Evolutionary conservation across 2,329 filamentous ascomycete genomes (phyloP), one percentile per base, ranked within the genome.

Genomic region (Cladophialophora carrionii): DNA sequence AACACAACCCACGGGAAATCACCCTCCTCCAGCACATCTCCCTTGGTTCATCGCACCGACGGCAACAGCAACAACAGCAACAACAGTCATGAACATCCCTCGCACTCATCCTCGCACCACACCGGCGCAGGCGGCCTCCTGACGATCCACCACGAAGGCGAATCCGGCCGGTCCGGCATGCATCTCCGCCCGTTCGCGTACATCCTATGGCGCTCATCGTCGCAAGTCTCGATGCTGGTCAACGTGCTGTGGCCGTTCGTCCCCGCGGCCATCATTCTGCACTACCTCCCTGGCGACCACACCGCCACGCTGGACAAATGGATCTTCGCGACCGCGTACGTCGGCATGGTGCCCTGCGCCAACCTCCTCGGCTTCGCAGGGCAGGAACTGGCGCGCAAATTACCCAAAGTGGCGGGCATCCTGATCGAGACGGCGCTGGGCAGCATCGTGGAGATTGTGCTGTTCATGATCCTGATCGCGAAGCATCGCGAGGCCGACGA

Each of bases 161-260:
- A 41, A 41, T 41, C 34, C 34, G 34, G 34, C 14, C 34, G 34
- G 14, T 41, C 34, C 5, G 34, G 34, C 14, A 6, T 41, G 34
- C 34, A 41, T 14, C 4, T 41, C 34, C 14, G 34, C 34, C 34
- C 14, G 14, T 41, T 41, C 34, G 34, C 34, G 14, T 14, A 41
- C 34, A 88, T 92, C 62, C 83, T 83, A 74, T 88, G 86, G 77
- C 80, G 77, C 57, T 90, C 88, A 49, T 85, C 86, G 31, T 88
- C 86, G 73, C 83, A 79, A 32, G 78, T 86, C 12, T 91, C 89
- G 7, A 84, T 83, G 73, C 74, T 82, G 57, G 87, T 90, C 72
- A 92, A 92, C 73, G 72, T 90, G 29, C 82, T 92, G 46, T 92
- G 89, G 89, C 90, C 90, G 5, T 81, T 90, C 66, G 89, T 92